Percentiles rank a stretch among this genome's conserved stretches.
Conservation (phyloP, 2,329 filamentous ascomycete genomes). For the Fusarium duplospermum region DNA sequence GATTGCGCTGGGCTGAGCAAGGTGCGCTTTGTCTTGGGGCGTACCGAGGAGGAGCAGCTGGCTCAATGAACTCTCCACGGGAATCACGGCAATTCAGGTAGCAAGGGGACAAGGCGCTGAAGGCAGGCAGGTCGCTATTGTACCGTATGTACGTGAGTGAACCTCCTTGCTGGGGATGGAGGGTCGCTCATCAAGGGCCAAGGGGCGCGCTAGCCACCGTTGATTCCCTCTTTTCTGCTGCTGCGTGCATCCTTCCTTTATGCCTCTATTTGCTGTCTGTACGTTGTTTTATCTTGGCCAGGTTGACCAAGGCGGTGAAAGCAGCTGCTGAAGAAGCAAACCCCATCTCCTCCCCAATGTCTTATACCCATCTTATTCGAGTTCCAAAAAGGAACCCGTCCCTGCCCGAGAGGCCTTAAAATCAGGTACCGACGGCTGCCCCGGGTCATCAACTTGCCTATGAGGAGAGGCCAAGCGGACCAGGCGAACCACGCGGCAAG, state of each 20-base stretch:
- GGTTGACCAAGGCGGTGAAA: background rate
- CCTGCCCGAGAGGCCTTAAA: slow-evolving; percentile 18
- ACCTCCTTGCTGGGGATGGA: background rate
- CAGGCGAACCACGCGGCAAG: slow-evolving; percentile 7
- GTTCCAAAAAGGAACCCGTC: slow-evolving; percentile 6
- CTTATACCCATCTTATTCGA: background rate
- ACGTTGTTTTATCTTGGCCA: background rate
- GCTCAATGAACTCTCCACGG: slow-evolving; percentile 8
- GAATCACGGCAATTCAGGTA: slow-evolving; percentile 28
- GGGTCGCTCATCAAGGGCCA: slow-evolving; percentile 15
- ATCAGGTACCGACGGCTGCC: slow-evolving; percentile 22
- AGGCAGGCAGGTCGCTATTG: background rate
- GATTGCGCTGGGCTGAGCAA: background rate
- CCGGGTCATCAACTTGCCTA: slow-evolving; percentile 14
- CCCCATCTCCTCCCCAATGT: background rate
- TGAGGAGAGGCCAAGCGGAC: background rate
- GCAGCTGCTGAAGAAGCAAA: background rate
- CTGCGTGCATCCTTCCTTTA: slow-evolving; percentile 23
- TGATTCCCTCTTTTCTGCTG: slow-evolving; percentile 30
- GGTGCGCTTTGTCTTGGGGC: background rate
- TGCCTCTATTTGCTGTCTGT: slow-evolving; percentile 2
- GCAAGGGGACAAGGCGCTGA: background rate
- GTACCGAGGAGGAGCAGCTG: slow-evolving; percentile 4
- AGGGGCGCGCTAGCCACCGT: slow-evolving; percentile 40
- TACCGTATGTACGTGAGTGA: background rate